Evolutionary conservation across 306 rosid genomes (phyloP).

Genomic region (Casuarina equisetifolia): DNA sequence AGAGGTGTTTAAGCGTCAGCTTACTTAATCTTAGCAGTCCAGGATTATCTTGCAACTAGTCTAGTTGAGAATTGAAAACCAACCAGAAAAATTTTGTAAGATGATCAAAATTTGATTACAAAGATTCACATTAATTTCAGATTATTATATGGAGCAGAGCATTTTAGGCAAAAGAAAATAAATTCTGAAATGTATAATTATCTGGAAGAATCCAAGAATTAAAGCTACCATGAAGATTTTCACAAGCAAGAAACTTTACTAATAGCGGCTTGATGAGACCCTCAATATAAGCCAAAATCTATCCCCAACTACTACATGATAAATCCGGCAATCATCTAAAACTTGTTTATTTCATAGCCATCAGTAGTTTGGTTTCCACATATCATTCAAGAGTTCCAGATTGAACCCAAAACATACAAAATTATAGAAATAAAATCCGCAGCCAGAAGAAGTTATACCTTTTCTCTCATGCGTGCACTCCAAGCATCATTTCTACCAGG

Average conservation of each 20-base stretch:
- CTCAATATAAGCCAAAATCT: background rate
- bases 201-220: background rate
- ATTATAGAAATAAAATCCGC: background rate
- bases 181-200: background rate
- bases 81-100: background rate
- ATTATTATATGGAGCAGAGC: background rate
- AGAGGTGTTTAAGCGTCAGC: background rate
- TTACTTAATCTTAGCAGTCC: background rate
- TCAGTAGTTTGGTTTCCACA: background rate
- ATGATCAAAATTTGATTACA: background rate
- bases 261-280: background rate
- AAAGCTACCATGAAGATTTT: background rate
- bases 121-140: background rate
- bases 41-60: background rate
- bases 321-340: background rate
- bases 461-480: slow-evolving; percentile 98
- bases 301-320: background rate
- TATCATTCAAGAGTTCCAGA: background rate
- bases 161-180: background rate
- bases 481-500: slow-evolving; percentile 91
- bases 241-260: background rate
- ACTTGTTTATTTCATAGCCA: background rate
- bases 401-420: background rate
- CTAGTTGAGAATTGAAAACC: background rate
- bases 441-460: slow-evolving; percentile 46